phyloP scores from a whole-genome alignment of 306 rosid genomes.

The Lagenaria siceraria region DNA sequence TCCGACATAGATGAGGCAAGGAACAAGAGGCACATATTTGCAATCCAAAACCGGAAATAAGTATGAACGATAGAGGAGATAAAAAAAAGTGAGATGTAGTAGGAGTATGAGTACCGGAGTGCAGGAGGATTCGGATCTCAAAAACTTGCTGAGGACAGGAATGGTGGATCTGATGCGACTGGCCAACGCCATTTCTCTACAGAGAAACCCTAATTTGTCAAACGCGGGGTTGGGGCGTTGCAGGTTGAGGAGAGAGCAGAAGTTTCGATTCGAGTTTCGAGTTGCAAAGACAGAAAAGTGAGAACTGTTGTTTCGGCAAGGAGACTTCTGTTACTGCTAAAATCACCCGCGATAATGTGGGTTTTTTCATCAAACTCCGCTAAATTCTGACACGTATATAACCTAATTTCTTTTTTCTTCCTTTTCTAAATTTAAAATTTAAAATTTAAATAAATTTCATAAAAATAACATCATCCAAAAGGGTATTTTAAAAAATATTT shows the following conservation, averaged over 20 bases:
- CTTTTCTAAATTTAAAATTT: too few species aligned
- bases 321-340: not conserved
- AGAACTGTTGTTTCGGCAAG: not conserved
- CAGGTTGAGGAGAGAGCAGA: not conserved
- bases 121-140: not conserved
- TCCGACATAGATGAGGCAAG: not conserved
- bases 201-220: not conserved
- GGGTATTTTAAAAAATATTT: too few species aligned
- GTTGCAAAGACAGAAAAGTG: not conserved
- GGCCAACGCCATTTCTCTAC: constrained; percentile 7
- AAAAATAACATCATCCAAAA: too few species aligned
- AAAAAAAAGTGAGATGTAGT: not conserved
- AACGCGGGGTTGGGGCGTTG: not conserved
- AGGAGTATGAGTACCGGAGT: not conserved
- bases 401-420: not conserved
- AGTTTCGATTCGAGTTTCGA: constrained; percentile 2
- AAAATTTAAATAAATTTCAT: too few species aligned
- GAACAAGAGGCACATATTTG: not conserved
- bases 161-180: constrained; percentile 7
- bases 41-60: not conserved
- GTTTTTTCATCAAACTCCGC: not conserved
- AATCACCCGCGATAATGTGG: not conserved
- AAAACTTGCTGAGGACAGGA: constrained; percentile 6
- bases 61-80: not conserved
- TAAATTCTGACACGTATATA: not conserved